These are phyloP conservation scores for Trichoderma atroviride DNA, from an alignment of 2,329 filamentous ascomycete species.

Conservation along the genomic window DNA sequence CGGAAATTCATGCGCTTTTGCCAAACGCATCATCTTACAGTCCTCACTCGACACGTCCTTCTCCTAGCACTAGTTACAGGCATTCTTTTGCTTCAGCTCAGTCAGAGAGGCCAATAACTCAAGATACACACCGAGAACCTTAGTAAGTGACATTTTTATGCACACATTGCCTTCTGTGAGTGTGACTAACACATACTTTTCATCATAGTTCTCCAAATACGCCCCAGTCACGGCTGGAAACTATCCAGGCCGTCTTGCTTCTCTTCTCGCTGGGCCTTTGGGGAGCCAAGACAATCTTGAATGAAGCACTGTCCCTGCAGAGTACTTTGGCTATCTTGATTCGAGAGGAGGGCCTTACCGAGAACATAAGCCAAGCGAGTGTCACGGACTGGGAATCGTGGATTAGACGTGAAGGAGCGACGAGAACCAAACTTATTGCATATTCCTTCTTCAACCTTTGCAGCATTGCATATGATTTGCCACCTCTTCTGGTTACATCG, in stretches of 20 bases:
- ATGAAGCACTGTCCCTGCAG: slow-evolving; percentile 62
- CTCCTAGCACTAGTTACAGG: slow-evolving; percentile 58
- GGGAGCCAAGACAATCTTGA: slow-evolving; percentile 62
- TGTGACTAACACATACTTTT: background rate
- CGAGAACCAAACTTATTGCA: slow-evolving; percentile 61
- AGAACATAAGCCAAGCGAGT: slow-evolving; percentile 50
- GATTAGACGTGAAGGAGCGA: slow-evolving; percentile 59
- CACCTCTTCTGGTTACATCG: slow-evolving; percentile 59
- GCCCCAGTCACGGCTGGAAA: slow-evolving; percentile 62
- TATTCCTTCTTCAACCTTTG: slow-evolving; percentile 67
- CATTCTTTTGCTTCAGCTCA: slow-evolving; percentile 63
- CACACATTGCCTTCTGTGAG: background rate
- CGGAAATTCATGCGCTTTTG: slow-evolving; percentile 58
- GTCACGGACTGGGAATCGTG: slow-evolving; percentile 61
- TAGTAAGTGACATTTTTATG: slow-evolving; percentile 50
- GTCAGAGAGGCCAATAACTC: slow-evolving; percentile 58
- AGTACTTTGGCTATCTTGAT: slow-evolving; percentile 61
- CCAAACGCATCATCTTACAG: slow-evolving; percentile 62
- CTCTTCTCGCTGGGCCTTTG: slow-evolving; percentile 63
- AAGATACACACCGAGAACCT: slow-evolving; percentile 61
- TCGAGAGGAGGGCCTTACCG: slow-evolving; percentile 58
- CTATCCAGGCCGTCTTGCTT: slow-evolving; percentile 64
- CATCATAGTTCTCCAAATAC: slow-evolving; percentile 57
- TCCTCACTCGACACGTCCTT: slow-evolving; percentile 61
- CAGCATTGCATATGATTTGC: slow-evolving; percentile 64